phyloP scores from a whole-genome alignment of 2,329 filamentous ascomycete genomes.

The Fusarium chaquense region DNA sequence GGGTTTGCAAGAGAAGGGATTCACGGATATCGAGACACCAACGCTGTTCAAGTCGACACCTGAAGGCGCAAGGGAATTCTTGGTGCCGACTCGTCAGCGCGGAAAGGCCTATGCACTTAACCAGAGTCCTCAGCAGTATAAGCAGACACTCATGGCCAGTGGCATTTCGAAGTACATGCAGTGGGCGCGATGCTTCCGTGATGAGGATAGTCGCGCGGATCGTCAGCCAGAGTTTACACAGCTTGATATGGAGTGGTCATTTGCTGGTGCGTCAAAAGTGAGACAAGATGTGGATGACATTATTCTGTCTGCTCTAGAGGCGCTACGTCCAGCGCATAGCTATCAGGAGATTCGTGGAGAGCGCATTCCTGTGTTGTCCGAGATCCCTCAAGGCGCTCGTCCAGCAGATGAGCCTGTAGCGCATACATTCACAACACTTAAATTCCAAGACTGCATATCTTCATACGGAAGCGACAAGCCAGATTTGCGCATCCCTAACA shows the following conservation, averaged over 20 bases:
- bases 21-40: conserved; percentile 89
- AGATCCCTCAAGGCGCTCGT: conserved; percentile 39
- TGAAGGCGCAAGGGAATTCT: conserved; percentile 92
- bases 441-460: conserved; percentile 70
- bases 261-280: conserved; percentile 67
- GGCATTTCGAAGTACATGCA: conserved; percentile 88
- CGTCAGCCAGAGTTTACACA: conserved; percentile 95
- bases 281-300: conserved; percentile 54
- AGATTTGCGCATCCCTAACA: conserved; percentile 79
- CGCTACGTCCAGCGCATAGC: conserved; percentile 54
- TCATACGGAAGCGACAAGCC: conserved; percentile 92
- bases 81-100: conserved; percentile 84
- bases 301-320: conserved; percentile 47
- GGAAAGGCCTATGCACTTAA: conserved; percentile 90
- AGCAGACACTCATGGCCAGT: conserved; percentile 95
- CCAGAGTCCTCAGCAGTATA: conserved; percentile 98
- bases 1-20: conserved; percentile 67
- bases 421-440: conserved; percentile 52
- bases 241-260: conserved; percentile 95
- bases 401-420: conserved; percentile 39
- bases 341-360: conserved; percentile 72
- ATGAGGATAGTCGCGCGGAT: conserved; percentile 93
- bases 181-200: conserved; percentile 93
- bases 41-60: conserved; percentile 97
- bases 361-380: conserved; percentile 50